Percentiles rank a stretch among this genome's conserved stretches.
These are phyloP conservation scores for Mrakia frigida DNA, from an alignment of 768 basidiomycete species.

Conservation along the genomic window DNA sequence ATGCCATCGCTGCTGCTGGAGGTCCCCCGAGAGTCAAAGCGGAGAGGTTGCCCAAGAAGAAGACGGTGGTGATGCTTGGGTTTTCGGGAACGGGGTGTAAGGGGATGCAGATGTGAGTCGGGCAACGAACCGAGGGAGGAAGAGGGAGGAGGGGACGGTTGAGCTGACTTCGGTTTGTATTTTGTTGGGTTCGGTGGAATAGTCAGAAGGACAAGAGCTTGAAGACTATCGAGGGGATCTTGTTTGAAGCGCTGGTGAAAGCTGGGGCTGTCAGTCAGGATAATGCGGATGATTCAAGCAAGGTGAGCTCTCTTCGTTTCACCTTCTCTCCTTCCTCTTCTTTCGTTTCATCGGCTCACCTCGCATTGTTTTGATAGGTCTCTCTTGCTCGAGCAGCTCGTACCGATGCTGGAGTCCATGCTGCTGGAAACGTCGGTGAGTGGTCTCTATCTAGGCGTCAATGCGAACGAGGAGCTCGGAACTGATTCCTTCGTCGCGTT, in stretches of 20 bases:
- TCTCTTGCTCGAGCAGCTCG: slow-evolving; percentile 80
- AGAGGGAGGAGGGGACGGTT: neutral
- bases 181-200: slow-evolving; percentile 16
- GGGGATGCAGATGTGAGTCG: slow-evolving; percentile 91
- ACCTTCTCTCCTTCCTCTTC: neutral
- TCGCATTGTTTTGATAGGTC: slow-evolving; percentile 52
- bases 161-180: neutral
- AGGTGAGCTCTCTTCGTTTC: slow-evolving; percentile 50
- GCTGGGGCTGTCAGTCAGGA: slow-evolving; percentile 91
- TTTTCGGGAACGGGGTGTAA: slow-evolving; percentile 74
- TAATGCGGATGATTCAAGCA: slow-evolving; percentile 83
- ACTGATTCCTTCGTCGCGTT: neutral
- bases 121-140: neutral
- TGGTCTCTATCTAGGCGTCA: neutral
- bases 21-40: slow-evolving; percentile 20
- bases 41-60: slow-evolving; percentile 61
- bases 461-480: neutral
- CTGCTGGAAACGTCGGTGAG: slow-evolving; percentile 74
- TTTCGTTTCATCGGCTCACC: neutral
- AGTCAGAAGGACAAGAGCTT: slow-evolving; percentile 59
- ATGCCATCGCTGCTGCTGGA: neutral
- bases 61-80: slow-evolving; percentile 76
- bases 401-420: slow-evolving; percentile 96
- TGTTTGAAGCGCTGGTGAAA: slow-evolving; percentile 82
- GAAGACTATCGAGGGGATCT: slow-evolving; percentile 77